Base-by-base conservation (phyloP, 2,329 filamentous ascomycete species). In the Thielaviopsis punctulata region DNA sequence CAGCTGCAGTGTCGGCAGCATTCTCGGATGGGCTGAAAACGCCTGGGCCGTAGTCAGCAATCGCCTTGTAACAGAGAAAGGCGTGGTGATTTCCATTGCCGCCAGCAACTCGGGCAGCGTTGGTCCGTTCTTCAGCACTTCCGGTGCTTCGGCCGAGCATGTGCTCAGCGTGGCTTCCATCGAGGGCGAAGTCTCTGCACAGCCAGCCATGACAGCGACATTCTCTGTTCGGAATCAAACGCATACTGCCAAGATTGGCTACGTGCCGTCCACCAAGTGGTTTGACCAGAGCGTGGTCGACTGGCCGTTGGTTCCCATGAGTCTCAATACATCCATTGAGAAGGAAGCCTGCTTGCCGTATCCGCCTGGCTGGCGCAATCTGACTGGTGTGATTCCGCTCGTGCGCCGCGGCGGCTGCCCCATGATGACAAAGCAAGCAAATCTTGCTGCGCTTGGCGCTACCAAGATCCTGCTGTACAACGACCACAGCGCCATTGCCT, bases 61-160 rank as follows among this genome's bases (percentile, higher is more conserved):
- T 23, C 63, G 66, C 4, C 62, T 72, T 39, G 68, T 69, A 10
- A 58, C 65, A 3, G 62, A 67, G 21, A 64, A 69, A 24, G 73
- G 73, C 7, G 64, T 76, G 1, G 67, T 74, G 8, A 66, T 75
- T 15, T 68, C 69, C 9, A 68, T 75, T 22, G 69, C 73, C 1
- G 72, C 70, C 4, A 73, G 74, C 13, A 77, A 77, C 52, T 66
- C 69, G 15, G 73, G 74, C 22, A 62, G 62, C 13, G 60, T 62
- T 10, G 73, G 73, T 0, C 66, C 73, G 0, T 75, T 76, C 59
- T 71, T 67, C 52, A 60, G 63, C 2, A 64, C 63, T 46, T 65
- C 62, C 4, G 70, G 68, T 3, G 63, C 69, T 1, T 64, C 67
- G 7, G 69, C 67, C 3, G 62, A 61, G 25, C 63, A 66, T n/a